A percentile compares a stretch with the other conserved stretches of the same genome.
Conservation (phyloP, 2,329 filamentous ascomycete species). For the Venturia effusa region DNA sequence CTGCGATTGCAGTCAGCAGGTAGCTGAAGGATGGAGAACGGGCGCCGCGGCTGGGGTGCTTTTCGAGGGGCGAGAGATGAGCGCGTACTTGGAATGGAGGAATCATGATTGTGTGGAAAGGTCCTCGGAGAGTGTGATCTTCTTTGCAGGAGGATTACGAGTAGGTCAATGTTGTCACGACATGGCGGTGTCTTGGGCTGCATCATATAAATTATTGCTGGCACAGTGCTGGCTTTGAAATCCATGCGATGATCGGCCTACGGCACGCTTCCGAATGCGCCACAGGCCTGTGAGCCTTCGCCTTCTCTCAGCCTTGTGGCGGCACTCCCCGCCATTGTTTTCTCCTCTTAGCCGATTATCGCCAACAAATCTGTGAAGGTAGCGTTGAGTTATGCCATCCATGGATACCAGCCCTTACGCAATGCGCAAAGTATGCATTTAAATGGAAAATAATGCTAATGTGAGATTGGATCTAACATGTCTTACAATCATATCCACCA, state of each 20-base stretch:
- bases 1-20: slow-evolving; percentile 32
- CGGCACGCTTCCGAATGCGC: neutral
- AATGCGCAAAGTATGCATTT: neutral
- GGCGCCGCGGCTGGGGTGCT: neutral
- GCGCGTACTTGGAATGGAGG: slow-evolving; percentile 12
- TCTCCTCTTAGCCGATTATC: no score
- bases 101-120: slow-evolving; percentile 6
- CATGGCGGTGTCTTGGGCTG: neutral
- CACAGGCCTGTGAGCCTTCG: neutral
- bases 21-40: neutral
- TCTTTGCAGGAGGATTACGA: neutral
- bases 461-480: neutral
- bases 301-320: neutral
- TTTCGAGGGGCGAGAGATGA: neutral
- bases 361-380: no score
- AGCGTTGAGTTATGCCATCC: no score
- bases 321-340: no score
- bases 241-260: neutral
- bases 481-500: neutral
- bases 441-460: neutral
- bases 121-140: neutral
- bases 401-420: no score
- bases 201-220: neutral
- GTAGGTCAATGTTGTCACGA: neutral
- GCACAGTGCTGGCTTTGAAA: neutral